Conservation (phyloP, 1,139 yeast genomes). For the Spathaspora sp. region DNA sequence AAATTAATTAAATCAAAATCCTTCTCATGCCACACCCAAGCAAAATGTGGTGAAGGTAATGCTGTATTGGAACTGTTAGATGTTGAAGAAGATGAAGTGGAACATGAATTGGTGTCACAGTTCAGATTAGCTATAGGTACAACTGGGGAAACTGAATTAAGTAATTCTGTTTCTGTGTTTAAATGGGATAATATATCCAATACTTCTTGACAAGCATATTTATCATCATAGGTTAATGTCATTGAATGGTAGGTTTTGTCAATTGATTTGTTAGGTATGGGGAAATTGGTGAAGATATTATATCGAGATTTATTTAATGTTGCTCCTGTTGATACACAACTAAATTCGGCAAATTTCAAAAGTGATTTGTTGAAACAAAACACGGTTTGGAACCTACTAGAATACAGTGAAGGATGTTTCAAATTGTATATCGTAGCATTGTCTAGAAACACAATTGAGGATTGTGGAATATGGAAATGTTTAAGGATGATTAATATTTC, state of each 20-base stretch:
- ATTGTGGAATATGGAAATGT: conserved; percentile 29
- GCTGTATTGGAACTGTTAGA: not conserved
- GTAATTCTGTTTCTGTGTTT: conserved; percentile 11
- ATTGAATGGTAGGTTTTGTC: conserved; percentile 30
- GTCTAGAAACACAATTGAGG: conserved; percentile 30
- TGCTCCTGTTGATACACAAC: conserved; percentile 28
- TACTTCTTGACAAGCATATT: conserved; percentile 26
- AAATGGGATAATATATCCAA: conserved; percentile 21
- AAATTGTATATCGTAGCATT: conserved; percentile 12
- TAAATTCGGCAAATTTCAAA: conserved; percentile 22
- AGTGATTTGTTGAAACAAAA: conserved; percentile 19
- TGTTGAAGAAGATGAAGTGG: not conserved
- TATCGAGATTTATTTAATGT: conserved; percentile 28
- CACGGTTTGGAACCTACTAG: conserved; percentile 22
- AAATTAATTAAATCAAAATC: conserved; percentile 30
- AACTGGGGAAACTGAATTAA: not conserved
- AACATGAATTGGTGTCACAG: too few species aligned
- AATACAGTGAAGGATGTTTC: conserved; percentile 11
- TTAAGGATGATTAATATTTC: conserved; percentile 37
- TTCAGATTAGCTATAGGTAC: not conserved
- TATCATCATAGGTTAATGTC: conserved; percentile 30
- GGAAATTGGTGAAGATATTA: conserved; percentile 20
- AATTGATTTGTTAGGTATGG: conserved; percentile 8
- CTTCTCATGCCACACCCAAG: conserved; percentile 42
- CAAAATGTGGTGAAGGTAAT: conserved; percentile 14